Percentiles rank a stretch among this genome's conserved stretches.
Evolutionary conservation across 2,329 filamentous ascomycete species (phyloP).

Genomic region (Pseudogymnoascus sp.): DNA sequence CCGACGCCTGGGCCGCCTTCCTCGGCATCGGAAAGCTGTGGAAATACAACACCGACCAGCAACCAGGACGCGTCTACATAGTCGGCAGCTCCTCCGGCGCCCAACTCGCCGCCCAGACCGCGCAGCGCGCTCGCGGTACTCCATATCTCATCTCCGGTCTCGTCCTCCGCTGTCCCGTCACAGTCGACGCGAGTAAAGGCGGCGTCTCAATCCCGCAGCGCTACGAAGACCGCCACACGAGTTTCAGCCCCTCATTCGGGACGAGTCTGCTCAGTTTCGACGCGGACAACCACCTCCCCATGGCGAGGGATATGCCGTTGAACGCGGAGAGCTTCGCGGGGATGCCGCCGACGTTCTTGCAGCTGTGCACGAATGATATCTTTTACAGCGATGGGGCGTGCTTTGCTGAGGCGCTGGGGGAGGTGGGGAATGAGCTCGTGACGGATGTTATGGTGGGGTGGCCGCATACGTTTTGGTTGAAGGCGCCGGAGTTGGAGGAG

Average conservation of each 20-base stretch:
- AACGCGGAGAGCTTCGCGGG: slow-evolving; percentile 27
- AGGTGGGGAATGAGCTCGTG: slow-evolving; percentile 33
- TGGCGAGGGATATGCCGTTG: slow-evolving; percentile 34
- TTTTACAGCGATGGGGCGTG: slow-evolving; percentile 44
- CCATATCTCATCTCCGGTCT: slow-evolving; percentile 31
- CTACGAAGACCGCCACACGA: slow-evolving; percentile 33
- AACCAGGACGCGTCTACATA: slow-evolving; percentile 27
- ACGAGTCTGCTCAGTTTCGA: slow-evolving; percentile 29
- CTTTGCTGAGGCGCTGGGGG: slow-evolving; percentile 36
- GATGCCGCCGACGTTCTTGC: slow-evolving; percentile 37
- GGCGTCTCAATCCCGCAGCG: slow-evolving; percentile 30
- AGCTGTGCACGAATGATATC: slow-evolving; percentile 42
- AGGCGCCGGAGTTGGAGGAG: slow-evolving; percentile 34
- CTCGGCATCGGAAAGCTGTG: slow-evolving; percentile 14
- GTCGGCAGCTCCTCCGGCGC: slow-evolving; percentile 42
- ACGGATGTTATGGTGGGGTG: slow-evolving; percentile 37
- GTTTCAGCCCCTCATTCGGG: slow-evolving; percentile 30
- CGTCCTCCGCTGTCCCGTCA: slow-evolving; percentile 40
- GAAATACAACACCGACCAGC: slow-evolving; percentile 15
- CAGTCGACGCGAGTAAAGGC: slow-evolving; percentile 35
- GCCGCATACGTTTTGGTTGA: slow-evolving; percentile 46
- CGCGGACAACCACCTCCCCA: slow-evolving; percentile 25
- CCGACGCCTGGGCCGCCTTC: slow-evolving; percentile 16
- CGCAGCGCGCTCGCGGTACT: slow-evolving; percentile 25
- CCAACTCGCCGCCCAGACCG: slow-evolving; percentile 37